These are phyloP conservation scores for Auriculariales sp. DNA, from an alignment of 768 basidiomycete genomes.

Conservation along the genomic window DNA sequence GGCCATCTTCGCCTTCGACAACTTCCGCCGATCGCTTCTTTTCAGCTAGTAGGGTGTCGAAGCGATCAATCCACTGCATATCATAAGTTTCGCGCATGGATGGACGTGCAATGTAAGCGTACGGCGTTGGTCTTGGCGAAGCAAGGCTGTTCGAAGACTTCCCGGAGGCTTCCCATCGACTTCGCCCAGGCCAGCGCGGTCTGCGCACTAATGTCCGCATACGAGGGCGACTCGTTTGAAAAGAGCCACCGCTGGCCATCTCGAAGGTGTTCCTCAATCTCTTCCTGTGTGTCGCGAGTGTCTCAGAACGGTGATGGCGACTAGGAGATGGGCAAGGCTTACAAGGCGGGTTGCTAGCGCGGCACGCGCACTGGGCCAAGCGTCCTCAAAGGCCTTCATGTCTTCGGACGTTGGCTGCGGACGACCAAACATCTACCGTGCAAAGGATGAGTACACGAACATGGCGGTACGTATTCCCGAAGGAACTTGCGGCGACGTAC, in stretches of 20 bases:
- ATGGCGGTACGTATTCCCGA: too few species aligned
- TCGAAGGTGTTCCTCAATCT: slow-evolving; percentile 28
- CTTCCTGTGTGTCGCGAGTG: slow-evolving; percentile 16
- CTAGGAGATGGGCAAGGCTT: too few species aligned
- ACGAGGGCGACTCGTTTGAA: slow-evolving; percentile 33
- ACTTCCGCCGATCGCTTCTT: too few species aligned
- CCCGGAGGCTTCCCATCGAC: slow-evolving; percentile 20
- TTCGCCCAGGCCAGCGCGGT: slow-evolving; percentile 33
- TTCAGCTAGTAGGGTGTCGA: too few species aligned
- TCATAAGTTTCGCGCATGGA: too few species aligned
- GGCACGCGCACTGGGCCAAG: slow-evolving; percentile 20
- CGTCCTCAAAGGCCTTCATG: slow-evolving; percentile 19
- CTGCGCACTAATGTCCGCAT: slow-evolving; percentile 39
- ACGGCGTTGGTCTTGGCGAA: too few species aligned
- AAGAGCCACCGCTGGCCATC: slow-evolving; percentile 46
- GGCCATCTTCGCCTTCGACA: too few species aligned
- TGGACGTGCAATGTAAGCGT: too few species aligned
- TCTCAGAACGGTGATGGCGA: too few species aligned
- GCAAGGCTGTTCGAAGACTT: too few species aligned
- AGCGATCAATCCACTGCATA: too few species aligned
- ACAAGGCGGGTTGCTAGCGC: slow-evolving; percentile 34
- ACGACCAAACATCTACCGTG: slow-evolving; percentile 13
- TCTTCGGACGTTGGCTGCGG: slow-evolving; percentile 17
- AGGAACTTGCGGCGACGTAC: not conserved
- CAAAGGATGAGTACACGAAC: not conserved